Percentiles rank a stretch among this genome's conserved stretches.
These are phyloP conservation scores for Lactarius vividus DNA, from an alignment of 768 basidiomycete genomes.

Conservation along the genomic window DNA sequence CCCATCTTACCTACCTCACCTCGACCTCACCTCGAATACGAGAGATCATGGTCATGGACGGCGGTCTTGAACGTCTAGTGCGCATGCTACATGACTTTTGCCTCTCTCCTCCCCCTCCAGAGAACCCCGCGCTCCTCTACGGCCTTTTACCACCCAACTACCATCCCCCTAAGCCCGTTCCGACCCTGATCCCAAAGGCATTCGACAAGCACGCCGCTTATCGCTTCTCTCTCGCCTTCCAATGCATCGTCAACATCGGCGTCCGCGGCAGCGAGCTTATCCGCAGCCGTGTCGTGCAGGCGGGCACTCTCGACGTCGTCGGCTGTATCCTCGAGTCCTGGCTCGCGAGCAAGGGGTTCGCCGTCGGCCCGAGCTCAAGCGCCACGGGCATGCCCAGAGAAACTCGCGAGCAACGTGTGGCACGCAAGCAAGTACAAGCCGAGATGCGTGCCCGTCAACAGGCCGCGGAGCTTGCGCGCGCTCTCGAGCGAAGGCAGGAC, in stretches of 20 bases:
- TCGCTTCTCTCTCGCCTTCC: slow-evolving; percentile 90
- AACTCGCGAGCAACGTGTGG: slow-evolving; percentile 68
- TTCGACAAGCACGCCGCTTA: slow-evolving; percentile 86
- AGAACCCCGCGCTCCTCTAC: slow-evolving; percentile 72
- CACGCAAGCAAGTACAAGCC: slow-evolving; percentile 52
- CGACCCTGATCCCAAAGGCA: slow-evolving; percentile 62
- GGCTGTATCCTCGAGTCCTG: slow-evolving; percentile 93
- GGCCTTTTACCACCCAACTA: slow-evolving; percentile 68
- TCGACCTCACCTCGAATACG: slow-evolving; percentile 96
- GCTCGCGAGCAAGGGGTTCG: slow-evolving; percentile 85
- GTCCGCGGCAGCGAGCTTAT: slow-evolving; percentile 93
- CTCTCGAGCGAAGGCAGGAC: slow-evolving; percentile 49
- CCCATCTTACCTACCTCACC: slow-evolving; percentile 93
- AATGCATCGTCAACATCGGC: slow-evolving; percentile 96
- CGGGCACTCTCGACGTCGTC: slow-evolving; percentile 89
- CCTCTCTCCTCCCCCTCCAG: slow-evolving; percentile 75
- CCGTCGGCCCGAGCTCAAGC: slow-evolving; percentile 75
- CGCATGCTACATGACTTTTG: slow-evolving; percentile 89
- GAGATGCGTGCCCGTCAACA: slow-evolving; percentile 62
- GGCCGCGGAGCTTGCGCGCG: slow-evolving; percentile 54
- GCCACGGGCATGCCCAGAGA: slow-evolving; percentile 74
- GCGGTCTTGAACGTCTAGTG: slow-evolving; percentile 93
- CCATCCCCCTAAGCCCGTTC: slow-evolving; percentile 51
- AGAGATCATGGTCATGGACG: slow-evolving; percentile 97
- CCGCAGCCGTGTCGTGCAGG: slow-evolving; percentile 88